Conservation (phyloP, 441 rosid genomes). For the Populus hybrid region DNA sequence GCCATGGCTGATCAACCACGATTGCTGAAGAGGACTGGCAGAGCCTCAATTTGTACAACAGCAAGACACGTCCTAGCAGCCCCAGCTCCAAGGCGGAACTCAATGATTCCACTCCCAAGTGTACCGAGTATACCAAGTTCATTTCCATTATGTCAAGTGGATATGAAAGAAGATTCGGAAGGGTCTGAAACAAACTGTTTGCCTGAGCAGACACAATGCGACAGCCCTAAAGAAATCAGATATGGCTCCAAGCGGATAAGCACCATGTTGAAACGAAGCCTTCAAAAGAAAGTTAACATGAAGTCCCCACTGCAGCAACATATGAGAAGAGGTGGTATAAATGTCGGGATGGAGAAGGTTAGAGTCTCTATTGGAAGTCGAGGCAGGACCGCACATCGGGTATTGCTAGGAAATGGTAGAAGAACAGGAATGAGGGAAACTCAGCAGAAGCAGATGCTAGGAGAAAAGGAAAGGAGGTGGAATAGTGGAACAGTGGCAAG, state of each 20-base stretch:
- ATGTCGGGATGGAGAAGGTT: slow-evolving; percentile 82
- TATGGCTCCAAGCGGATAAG: slow-evolving; percentile 53
- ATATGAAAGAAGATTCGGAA: slow-evolving; percentile 35
- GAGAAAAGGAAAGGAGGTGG: slow-evolving; percentile 85
- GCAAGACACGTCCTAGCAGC: slow-evolving; percentile 34
- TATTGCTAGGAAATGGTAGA: slow-evolving; percentile 53
- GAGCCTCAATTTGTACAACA: slow-evolving; percentile 67
- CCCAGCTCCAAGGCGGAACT: slow-evolving; percentile 71
- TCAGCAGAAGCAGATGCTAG: slow-evolving; percentile 49
- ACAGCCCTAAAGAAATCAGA: slow-evolving; percentile 55
- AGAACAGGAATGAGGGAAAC: slow-evolving; percentile 44
- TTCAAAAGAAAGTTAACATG: slow-evolving; percentile 59
- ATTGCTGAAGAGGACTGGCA: slow-evolving; percentile 63
- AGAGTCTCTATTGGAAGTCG: slow-evolving; percentile 84
- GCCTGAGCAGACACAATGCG: slow-evolving; percentile 43
- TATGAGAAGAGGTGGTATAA: slow-evolving; percentile 66
- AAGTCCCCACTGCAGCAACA: slow-evolving; percentile 68
- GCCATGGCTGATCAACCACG: slow-evolving; percentile 46
- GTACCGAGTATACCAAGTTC: slow-evolving; percentile 34
- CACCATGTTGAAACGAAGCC: slow-evolving; percentile 65
- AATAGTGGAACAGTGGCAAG: slow-evolving; percentile 32
- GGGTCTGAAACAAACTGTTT: slow-evolving; percentile 29
- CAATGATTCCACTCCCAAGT: slow-evolving; percentile 65
- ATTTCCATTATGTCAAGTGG: slow-evolving; percentile 26
- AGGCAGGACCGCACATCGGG: slow-evolving; percentile 65